Evolutionary conservation across 2,329 filamentous ascomycete species (phyloP).

Genomic region (Clonostachys chloroleuca): DNA sequence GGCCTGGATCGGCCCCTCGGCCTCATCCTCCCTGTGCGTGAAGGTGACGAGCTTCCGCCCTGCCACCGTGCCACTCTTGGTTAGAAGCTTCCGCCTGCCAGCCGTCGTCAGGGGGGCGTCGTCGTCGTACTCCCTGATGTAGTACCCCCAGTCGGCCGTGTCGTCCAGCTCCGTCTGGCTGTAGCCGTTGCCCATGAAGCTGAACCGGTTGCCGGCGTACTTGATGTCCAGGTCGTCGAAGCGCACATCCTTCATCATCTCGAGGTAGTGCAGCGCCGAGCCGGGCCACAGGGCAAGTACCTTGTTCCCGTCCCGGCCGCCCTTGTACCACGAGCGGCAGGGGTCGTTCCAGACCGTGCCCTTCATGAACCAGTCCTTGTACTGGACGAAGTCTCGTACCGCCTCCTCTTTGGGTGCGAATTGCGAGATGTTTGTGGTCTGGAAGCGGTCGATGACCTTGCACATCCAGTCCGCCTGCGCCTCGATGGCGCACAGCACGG

Average conservation of each 20-base stretch:
- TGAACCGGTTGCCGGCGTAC: conserved; percentile 37
- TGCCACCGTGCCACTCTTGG: conserved; percentile 15
- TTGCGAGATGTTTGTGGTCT: conserved; percentile 34
- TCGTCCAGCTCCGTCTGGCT: conserved; percentile 27
- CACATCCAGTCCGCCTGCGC: conserved; percentile 43
- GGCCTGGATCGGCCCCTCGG: neutral
- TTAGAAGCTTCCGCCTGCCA: conserved; percentile 10
- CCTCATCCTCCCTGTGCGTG: conserved; percentile 4
- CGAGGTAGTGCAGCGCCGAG: conserved; percentile 27
- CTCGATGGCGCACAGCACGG: conserved; percentile 35
- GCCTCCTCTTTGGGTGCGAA: conserved; percentile 38
- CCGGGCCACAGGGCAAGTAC: conserved; percentile 40
- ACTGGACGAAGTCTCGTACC: conserved; percentile 44
- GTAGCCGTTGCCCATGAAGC: conserved; percentile 44
- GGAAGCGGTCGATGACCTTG: conserved; percentile 41
- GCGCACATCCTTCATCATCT: conserved; percentile 28
- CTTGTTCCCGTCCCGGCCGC: conserved; percentile 28
- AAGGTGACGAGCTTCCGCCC: conserved; percentile 6
- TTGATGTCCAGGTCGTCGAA: conserved; percentile 42
- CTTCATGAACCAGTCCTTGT: conserved; percentile 35
- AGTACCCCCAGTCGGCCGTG: conserved; percentile 19
- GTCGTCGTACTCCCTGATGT: conserved; percentile 9
- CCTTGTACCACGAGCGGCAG: conserved; percentile 44
- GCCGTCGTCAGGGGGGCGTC: conserved; percentile 8
- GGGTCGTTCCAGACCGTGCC: conserved; percentile 30